Evolutionary conservation across 2,329 filamentous ascomycete genomes (phyloP), one percentile per base, ranked within the genome.

Genomic region (Fusarium pseudoanthophilum): DNA sequence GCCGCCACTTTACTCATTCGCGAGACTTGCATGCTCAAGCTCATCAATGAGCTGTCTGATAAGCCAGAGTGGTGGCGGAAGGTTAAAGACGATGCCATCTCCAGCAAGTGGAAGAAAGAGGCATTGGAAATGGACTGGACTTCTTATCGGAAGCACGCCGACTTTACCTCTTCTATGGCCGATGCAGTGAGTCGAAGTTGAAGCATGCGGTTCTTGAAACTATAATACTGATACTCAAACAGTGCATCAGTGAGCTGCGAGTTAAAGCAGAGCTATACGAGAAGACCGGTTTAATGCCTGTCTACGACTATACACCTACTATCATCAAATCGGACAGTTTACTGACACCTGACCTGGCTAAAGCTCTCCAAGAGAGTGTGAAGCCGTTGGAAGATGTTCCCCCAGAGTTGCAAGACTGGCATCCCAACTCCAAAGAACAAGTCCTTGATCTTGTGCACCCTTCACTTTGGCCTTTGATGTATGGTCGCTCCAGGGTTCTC

Each of bases 271-370:
- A 46, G 24, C 43, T 46, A 20, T 46, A 28, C 5, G 43, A 46
- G 11, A 46, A 46, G 43, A 46, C 43, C 4, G 43, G 24, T 2
- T 28, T 46, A 11, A 28, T 46, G 43, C 43, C 24, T 28, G 8
- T 46, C 14, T 46, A 46, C 11, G 43, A 46, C 24, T 46, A 46
- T 10, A 28, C 43, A 46, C 4, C 45, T 14, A n/a, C 20, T 3
- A 20, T 48, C 4, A 43, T 58, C 5, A 65, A 65, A 28, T 67
- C 52, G 9, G 64, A 65, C 14, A 37, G 21, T n/a, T 28, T 65
- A 32, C 15, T 68, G 4, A 68, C 57, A 2, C 7, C 49, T n/a
- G 32, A 51, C 2, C 28, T 57, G 3, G 28, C 28, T 2, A n/a
- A 43, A 9, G 21, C 37, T 20, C 66, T 69, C 3, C 39, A 45